Evolutionary conservation across 768 basidiomycete genomes (phyloP).

Genomic region (Sarcomyxa edulis): DNA sequence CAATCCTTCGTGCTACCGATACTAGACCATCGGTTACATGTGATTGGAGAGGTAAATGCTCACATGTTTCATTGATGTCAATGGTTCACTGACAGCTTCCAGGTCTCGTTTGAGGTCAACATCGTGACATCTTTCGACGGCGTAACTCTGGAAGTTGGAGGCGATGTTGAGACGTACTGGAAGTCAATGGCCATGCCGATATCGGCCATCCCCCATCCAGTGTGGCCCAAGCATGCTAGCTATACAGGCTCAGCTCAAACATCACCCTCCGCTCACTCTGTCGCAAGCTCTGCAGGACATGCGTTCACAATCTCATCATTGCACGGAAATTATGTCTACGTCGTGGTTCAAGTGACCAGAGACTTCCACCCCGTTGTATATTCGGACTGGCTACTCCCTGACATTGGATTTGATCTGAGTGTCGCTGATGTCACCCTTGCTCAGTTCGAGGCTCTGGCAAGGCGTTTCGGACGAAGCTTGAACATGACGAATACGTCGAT

Average conservation of each 20-base stretch:
- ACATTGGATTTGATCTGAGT: constrained; percentile 65
- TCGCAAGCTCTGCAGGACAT: constrained; percentile 40
- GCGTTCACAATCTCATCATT: constrained; percentile 85
- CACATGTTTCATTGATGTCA: constrained; percentile 4
- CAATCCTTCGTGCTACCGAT: constrained; percentile 68
- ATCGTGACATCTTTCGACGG: constrained; percentile 87
- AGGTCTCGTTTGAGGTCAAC: constrained; percentile 88
- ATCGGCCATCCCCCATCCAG: constrained; percentile 30
- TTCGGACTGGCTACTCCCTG: constrained; percentile 71
- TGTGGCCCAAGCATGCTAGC: constrained; percentile 34
- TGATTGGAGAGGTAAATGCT: constrained; percentile 80
- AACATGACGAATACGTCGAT: constrained; percentile 17
- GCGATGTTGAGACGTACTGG: constrained; percentile 98
- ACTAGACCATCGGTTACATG: constrained; percentile 86
- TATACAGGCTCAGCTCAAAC: constrained; percentile 54
- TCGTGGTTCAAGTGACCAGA: constrained; percentile 86
- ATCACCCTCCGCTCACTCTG: constrained; percentile 64
- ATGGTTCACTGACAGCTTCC: constrained; percentile 7
- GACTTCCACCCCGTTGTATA: constrained; percentile 89
- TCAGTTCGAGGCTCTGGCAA: constrained; percentile 73
- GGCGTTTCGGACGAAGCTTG: constrained; percentile 39
- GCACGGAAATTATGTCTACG: constrained; percentile 81
- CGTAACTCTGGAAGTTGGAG: constrained; percentile 90
- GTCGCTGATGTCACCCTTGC: constrained; percentile 80
- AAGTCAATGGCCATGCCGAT: constrained; percentile 67